A percentile compares a stretch with the other conserved stretches of the same genome.
phyloP scores from a whole-genome alignment of 257 asterid genomes.

The Henckelia pumila region DNA sequence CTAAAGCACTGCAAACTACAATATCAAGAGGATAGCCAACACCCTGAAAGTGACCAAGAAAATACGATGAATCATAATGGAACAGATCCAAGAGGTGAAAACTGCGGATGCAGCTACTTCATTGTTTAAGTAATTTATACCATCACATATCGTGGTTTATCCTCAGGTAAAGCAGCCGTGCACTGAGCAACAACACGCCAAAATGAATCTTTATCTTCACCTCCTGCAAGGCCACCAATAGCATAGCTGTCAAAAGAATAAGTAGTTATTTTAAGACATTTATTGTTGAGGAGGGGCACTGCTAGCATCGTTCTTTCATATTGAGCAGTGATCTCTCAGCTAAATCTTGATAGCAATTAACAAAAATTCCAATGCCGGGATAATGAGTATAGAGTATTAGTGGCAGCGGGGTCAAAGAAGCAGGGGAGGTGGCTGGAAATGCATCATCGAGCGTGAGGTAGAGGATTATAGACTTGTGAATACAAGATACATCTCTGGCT shows the following conservation, averaged over 20 bases:
- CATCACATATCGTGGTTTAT: constrained; percentile 98
- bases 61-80: constrained; percentile 18
- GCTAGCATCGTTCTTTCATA: constrained; percentile 16
- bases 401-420: not conserved
- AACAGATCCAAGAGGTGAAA: constrained; percentile 9
- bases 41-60: constrained; percentile 53
- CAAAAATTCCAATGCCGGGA: not conserved
- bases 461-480: not conserved
- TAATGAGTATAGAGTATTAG: not conserved
- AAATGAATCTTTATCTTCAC: constrained; percentile 99
- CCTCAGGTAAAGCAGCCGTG: constrained; percentile 94
- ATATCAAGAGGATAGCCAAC: constrained; percentile 97
- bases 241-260: constrained; percentile 80
- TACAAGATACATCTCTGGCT: not conserved
- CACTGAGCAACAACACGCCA: constrained; percentile 99
- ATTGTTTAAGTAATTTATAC: constrained; percentile 34
- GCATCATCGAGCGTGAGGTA: not conserved
- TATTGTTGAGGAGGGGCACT: constrained; percentile 21
- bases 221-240: constrained; percentile 99
- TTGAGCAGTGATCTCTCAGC: constrained; percentile 13
- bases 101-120: constrained; percentile 3
- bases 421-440: not conserved
- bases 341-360: constrained; percentile 3
- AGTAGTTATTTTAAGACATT: constrained; percentile 34
- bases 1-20: constrained; percentile 98